A percentile compares a stretch with the other conserved stretches of the same genome.
Conservation (phyloP, 805 yeast species). For the Candida ficus region DNA sequence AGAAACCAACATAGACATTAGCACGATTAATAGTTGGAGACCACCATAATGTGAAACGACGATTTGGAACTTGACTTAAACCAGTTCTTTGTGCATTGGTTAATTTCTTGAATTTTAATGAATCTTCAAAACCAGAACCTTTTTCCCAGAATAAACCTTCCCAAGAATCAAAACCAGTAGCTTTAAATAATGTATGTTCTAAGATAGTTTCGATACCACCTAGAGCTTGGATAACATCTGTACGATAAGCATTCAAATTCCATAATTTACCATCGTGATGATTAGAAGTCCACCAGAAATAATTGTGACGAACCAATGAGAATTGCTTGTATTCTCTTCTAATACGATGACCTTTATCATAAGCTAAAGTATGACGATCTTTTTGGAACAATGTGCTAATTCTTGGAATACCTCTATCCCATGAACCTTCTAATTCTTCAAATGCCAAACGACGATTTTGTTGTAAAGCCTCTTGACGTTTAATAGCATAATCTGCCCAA, state of each 20-base stretch:
- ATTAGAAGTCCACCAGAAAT: conserved; percentile 95
- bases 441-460: conserved; percentile 82
- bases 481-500: conserved; percentile 95
- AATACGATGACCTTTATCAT: conserved; percentile 88
- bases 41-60: conserved; percentile 99
- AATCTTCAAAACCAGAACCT: conserved; percentile 95
- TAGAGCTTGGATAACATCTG: conserved; percentile 93
- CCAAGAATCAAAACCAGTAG: conserved; percentile 97
- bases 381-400: conserved; percentile 92
- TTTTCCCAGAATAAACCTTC: conserved; percentile 99
- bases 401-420: conserved; percentile 98
- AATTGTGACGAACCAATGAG: conserved; percentile 66
- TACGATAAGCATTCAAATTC: conserved; percentile 87
- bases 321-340: conserved; percentile 75
- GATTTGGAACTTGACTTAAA: conserved; percentile 92
- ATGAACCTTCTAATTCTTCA: conserved; percentile 89
- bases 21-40: conserved; percentile 98
- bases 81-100: conserved; percentile 98
- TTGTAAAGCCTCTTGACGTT: conserved; percentile 79
- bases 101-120: conserved; percentile 87
- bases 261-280: conserved; percentile 95
- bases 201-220: conserved; percentile 96
- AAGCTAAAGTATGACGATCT: conserved; percentile 89
- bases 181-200: conserved; percentile 92
- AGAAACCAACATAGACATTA: conserved; percentile 94